Percentiles rank a stretch among this genome's conserved stretches.
Evolutionary conservation across 2,329 filamentous ascomycete species (phyloP).

Genomic region (Scolecobasidium constrictum): DNA sequence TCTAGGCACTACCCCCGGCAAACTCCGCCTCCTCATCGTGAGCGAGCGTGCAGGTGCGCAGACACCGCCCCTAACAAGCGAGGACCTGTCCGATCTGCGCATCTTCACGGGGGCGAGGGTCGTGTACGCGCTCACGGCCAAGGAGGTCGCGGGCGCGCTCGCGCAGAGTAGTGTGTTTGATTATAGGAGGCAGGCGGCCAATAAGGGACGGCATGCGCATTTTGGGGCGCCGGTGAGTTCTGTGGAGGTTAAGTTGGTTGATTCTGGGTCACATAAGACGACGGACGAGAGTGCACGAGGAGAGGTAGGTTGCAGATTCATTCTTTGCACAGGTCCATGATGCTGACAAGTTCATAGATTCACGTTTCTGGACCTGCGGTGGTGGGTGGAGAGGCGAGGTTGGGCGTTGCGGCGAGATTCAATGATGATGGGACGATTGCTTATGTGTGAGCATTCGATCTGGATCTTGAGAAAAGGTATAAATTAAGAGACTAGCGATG

Average conservation of each 20-base stretch:
- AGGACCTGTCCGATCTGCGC: conserved; percentile 67
- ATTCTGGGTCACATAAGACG: conserved; percentile 49
- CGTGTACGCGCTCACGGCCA: conserved; percentile 72
- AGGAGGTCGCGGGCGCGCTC: conserved; percentile 81
- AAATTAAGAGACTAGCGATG: no score
- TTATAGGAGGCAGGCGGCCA: conserved; percentile 50
- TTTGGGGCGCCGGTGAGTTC: conserved; percentile 76
- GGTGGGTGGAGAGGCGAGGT: conserved; percentile 50
- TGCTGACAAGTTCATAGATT: conserved; percentile 39
- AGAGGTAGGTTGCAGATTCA: conserved; percentile 14
- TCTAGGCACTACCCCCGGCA: conserved; percentile 54
- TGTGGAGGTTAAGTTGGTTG: conserved; percentile 65
- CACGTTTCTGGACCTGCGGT: conserved; percentile 64
- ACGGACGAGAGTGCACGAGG: conserved; percentile 43
- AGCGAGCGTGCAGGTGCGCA: conserved; percentile 57
- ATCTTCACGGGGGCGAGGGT: conserved; percentile 71
- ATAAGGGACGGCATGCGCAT: conserved; percentile 41
- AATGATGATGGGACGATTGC: conserved; percentile 64
- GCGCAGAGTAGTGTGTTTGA: conserved; percentile 81
- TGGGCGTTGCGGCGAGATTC: conserved; percentile 56
- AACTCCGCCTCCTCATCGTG: conserved; percentile 70
- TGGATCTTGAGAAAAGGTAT: no score
- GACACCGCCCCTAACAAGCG: conserved; percentile 51
- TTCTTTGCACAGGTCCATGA: not conserved
- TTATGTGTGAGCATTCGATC: conserved; percentile 27